These are phyloP conservation scores for Selenicereus undatus DNA, from an alignment of 148 eudicot genomes.

Conservation along the genomic window DNA sequence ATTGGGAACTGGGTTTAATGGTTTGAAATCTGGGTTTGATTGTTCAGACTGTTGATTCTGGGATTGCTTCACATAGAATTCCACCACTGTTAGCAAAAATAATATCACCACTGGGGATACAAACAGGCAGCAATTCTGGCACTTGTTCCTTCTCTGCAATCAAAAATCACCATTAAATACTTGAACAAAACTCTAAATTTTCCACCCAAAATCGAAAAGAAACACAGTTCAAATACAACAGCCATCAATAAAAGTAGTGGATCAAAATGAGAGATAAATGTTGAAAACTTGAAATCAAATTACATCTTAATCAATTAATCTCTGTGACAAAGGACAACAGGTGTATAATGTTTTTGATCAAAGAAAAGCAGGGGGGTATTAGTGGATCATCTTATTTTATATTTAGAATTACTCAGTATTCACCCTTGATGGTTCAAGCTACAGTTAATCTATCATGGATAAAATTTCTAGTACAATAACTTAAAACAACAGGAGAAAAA, in stretches of 20 bases:
- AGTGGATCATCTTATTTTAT: no score
- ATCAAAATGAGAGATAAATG: neutral
- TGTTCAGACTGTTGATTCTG: neutral
- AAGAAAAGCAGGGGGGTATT: no score
- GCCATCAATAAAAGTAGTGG: neutral
- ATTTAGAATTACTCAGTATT: no score
- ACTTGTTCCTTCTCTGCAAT: constrained; percentile 31
- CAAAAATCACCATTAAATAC: neutral
- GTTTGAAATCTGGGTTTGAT: neutral
- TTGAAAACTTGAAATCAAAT: no score
- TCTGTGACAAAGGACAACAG: no score
- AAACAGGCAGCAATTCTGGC: constrained; percentile 26
- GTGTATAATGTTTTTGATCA: no score
- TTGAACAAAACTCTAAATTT: neutral
- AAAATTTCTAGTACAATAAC: no score
- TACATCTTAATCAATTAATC: no score
- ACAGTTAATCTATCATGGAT: no score
- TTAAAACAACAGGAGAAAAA: no score
- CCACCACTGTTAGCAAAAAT: constrained; percentile 10
- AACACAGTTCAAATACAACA: neutral
- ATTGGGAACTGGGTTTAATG: constrained; percentile 32
- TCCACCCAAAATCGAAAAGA: neutral
- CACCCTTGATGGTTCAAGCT: no score
- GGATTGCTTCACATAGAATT: neutral
- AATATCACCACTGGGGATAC: constrained; percentile 24